Conservation (phyloP, 83 land plant genomes). For the Isoetes engelmannii region DNA sequence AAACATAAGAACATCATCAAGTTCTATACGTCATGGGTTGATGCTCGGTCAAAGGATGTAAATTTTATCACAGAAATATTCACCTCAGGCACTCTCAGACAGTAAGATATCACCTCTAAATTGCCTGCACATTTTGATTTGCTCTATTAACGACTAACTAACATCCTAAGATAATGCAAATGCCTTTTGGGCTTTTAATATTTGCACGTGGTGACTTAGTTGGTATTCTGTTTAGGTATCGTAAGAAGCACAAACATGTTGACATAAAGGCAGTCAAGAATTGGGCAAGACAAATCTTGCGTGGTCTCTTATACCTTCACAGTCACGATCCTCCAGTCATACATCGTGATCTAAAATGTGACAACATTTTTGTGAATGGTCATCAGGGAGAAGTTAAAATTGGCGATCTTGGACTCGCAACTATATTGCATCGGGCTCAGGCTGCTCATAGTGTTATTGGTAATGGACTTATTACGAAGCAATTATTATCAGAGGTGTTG, state of each 20-base stretch:
- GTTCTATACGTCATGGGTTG: conserved; percentile 26
- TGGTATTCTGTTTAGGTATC: conserved; percentile 57
- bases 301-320: conserved; percentile 79
- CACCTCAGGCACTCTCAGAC: conserved; percentile 23
- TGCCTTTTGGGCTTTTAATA: too few relatives aligned
- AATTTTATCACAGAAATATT: conserved; percentile 26
- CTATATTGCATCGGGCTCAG: conserved; percentile 65
- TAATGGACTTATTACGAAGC: conserved; percentile 30
- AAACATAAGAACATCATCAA: conserved; percentile 26
- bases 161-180: too few relatives aligned
- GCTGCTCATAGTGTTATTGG: conserved; percentile 94
- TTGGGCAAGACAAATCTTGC: conserved; percentile 84
- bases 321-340: conserved; percentile 90
- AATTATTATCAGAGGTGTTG: too few relatives aligned
- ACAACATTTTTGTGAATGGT: conserved; percentile 89
- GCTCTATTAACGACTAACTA: too few relatives aligned
- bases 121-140: too few relatives aligned
- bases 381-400: conserved; percentile 93
- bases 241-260: conserved; percentile 84
- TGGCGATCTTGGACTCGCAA: conserved; percentile 87
- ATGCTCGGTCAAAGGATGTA: conserved; percentile 16
- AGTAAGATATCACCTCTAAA: conserved; percentile 10
- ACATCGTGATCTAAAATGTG: conserved; percentile 88
- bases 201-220: too few relatives aligned
- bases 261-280: conserved; percentile 84